Evolutionary conservation across 1,284 basidiomycete species (phyloP).

Genomic region (Leccinum solheimii): DNA sequence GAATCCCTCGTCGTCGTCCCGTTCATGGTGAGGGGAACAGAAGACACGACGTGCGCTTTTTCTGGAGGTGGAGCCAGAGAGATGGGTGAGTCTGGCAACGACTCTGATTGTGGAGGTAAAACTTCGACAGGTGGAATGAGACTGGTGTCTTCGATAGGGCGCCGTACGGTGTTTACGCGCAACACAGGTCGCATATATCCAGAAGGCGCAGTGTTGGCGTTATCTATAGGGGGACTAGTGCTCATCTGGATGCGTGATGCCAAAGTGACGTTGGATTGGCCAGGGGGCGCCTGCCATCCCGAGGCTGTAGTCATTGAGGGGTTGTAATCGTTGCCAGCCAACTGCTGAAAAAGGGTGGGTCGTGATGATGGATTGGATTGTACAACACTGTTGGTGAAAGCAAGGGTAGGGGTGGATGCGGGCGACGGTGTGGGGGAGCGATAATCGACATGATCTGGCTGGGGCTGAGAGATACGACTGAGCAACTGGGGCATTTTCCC

Average conservation of each 20-base stretch:
- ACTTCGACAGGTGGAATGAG: conserved; percentile 36
- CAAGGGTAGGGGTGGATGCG: conserved; percentile 2
- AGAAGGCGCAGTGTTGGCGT: not conserved
- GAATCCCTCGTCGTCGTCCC: not conserved
- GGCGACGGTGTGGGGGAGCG: conserved; percentile 36
- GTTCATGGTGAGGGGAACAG: conserved; percentile 1
- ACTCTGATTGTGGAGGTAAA: conserved; percentile 19
- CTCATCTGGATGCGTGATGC: conserved; percentile 33
- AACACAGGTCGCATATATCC: not conserved
- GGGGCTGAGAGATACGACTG: conserved; percentile 42
- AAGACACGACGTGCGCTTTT: not conserved
- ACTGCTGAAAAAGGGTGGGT: conserved; percentile 27
- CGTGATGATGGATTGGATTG: conserved; percentile 20
- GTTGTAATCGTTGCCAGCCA: conserved; percentile 9
- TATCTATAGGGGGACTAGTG: conserved; percentile 1
- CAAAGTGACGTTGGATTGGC: conserved; percentile 18
- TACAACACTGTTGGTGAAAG: not conserved
- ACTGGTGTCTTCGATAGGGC: not conserved
- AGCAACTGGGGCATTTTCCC: conserved; percentile 48
- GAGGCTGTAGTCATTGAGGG: not conserved
- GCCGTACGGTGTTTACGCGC: not conserved
- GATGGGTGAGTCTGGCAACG: conserved; percentile 15
- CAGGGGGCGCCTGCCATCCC: not conserved
- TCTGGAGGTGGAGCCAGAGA: conserved; percentile 8
- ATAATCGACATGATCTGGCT: conserved; percentile 26